Base-by-base conservation (phyloP, 768 basidiomycete species). In the Trametes meyenii region DNA sequence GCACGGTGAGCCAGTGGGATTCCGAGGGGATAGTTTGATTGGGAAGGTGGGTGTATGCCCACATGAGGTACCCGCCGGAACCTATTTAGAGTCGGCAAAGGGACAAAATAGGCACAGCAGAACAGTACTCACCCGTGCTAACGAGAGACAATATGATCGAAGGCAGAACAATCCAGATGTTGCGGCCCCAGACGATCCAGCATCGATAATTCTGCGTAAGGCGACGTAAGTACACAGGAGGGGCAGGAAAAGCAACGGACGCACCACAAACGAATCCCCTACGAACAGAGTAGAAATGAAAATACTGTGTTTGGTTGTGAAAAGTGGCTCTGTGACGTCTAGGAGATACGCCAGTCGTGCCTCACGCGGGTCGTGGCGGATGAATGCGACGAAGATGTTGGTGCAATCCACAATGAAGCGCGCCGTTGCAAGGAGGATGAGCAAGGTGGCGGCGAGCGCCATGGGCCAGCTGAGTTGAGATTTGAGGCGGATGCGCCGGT, bases 331-430 rank as follows among this genome's bases (percentile, higher is more conserved):
- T 3, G 46, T 53, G 19, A 66, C 65, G 36, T 63, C 61, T 12
- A 26, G 13, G n/a, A 66, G 57, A 45, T 59, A 66, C n/a, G 21
- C 62, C 13, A 66, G 40, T 2, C 65, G 62, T 2, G 51, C 58
- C 13, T 61, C 29, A 29, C 55, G 60, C 13, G 55, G 55, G 35
- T 51, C 50, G 8, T 40, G 50, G 23, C 46, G 36, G n/a, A 66
- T 54, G 53, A 66, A 66, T 5, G 65, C 65, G 35, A 54, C 23
- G 36, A 66, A 66, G n/a, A 66, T 29, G 24, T 66, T 59, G 2
- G 61, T 49, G 46, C 44, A 48, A 42, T 66, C 65, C 12, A 63
- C 57, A 14, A 45, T 33, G 52, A 66, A 53, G 29, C 61, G 61
- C 17, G 54, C 53, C 19, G 65, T 66, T 2, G 65, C 62, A 7